Percentiles rank a stretch among this genome's conserved stretches.
Evolutionary conservation across 352 stramenopile species (phyloP).

Genomic region (Phytopythium litorale): DNA sequence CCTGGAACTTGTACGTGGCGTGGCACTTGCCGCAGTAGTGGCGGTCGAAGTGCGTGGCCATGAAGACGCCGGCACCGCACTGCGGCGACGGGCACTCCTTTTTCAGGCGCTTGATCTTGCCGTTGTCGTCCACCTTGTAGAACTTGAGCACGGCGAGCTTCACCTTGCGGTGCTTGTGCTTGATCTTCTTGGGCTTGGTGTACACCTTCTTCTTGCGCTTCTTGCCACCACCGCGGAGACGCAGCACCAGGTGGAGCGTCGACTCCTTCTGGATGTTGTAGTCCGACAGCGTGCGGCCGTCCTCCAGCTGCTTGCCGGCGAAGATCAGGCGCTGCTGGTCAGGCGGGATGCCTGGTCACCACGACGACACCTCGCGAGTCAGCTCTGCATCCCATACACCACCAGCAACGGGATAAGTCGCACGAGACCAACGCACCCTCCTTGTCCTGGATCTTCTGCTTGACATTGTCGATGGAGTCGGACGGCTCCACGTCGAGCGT

Average conservation of each 20-base stretch:
- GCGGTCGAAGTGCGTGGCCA: constrained; percentile 99
- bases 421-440: constrained; percentile 77
- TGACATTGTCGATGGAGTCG: constrained; percentile 99
- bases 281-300: constrained; percentile 91
- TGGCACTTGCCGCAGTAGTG: constrained; percentile 99
- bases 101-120: constrained; percentile 96
- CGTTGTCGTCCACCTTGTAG: constrained; percentile 95
- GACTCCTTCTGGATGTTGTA: constrained; percentile 98
- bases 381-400: background rate
- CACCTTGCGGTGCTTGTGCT: constrained; percentile 95
- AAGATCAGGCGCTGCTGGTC: constrained; percentile 99
- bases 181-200: constrained; percentile 99
- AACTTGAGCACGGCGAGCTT: constrained; percentile 98
- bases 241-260: constrained; percentile 97
- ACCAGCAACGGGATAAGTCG: background rate
- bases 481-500: constrained; percentile 99
- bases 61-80: constrained; percentile 98
- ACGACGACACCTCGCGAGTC: constrained; percentile 1
- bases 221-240: constrained; percentile 95
- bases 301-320: constrained; percentile 99
- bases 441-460: constrained; percentile 99
- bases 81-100: constrained; percentile 96
- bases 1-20: constrained; percentile 94
- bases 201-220: constrained; percentile 99
- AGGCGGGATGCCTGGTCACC: constrained; percentile 91